Percentiles rank a stretch among this genome's conserved stretches.
Evolutionary conservation across 495 filamentous ascomycete species (phyloP).

Genomic region (Aspergillus cavernicola): DNA sequence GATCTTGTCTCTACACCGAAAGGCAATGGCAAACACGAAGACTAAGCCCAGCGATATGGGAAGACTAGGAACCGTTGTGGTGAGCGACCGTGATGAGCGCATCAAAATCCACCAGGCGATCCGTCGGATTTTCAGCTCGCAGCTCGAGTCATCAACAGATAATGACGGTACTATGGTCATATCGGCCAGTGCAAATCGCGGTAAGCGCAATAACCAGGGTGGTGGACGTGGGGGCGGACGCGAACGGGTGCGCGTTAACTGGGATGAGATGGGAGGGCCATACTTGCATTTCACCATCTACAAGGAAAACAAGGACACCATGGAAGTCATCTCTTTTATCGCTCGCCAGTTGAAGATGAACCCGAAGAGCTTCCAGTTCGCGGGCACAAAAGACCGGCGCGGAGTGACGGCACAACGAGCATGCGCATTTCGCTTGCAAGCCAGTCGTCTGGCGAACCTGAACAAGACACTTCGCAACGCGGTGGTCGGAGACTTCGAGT

Average conservation of each 20-base stretch:
- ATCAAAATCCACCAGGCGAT: slow-evolving; percentile 61
- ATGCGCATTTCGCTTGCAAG: slow-evolving; percentile 62
- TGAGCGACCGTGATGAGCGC: slow-evolving; percentile 58
- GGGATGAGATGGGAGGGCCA: slow-evolving; percentile 66
- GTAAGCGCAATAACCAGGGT: slow-evolving; percentile 30
- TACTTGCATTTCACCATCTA: slow-evolving; percentile 92
- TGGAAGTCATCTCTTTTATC: slow-evolving; percentile 79
- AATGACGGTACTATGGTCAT: slow-evolving; percentile 57
- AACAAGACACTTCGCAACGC: slow-evolving; percentile 61
- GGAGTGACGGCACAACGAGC: slow-evolving; percentile 85
- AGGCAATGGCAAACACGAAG: slow-evolving; percentile 38
- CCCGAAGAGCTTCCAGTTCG: slow-evolving; percentile 70
- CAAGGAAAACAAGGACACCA: slow-evolving; percentile 98
- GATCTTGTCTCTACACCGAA: slow-evolving; percentile 43
- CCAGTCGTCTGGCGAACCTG: slow-evolving; percentile 57
- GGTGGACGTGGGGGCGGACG: slow-evolving; percentile 23
- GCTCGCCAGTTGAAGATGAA: slow-evolving; percentile 64
- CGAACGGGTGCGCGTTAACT: slow-evolving; percentile 38
- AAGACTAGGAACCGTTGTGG: slow-evolving; percentile 33
- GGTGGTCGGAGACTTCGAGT: slow-evolving; percentile 71
- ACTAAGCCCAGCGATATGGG: slow-evolving; percentile 41
- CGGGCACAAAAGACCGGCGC: slow-evolving; percentile 91
- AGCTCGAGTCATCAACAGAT: slow-evolving; percentile 61
- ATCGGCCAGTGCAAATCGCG: slow-evolving; percentile 43
- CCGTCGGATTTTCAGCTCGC: slow-evolving; percentile 65